Conservation (phyloP, 331 rosid species). For the Arachis monticola region DNA sequence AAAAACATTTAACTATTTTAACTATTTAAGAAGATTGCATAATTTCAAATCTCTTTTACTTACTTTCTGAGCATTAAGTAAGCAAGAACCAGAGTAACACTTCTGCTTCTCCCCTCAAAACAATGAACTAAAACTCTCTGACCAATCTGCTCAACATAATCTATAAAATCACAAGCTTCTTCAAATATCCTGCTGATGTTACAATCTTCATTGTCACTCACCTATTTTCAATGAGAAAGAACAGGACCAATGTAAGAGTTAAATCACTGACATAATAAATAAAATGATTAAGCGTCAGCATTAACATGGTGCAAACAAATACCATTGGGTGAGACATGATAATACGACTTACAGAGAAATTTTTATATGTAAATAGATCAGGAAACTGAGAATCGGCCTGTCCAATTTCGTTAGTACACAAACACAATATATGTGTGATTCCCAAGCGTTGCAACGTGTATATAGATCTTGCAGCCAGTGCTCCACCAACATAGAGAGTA, state of each 20-base stretch:
- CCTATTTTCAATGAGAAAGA: constrained; percentile 50
- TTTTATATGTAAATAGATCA: constrained; percentile 71
- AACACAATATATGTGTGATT: constrained; percentile 81
- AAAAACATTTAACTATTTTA: neutral
- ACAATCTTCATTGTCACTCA: constrained; percentile 65
- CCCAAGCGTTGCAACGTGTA: constrained; percentile 78
- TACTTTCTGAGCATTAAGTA: constrained; percentile 90
- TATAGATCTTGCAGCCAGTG: constrained; percentile 87
- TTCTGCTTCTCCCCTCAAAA: constrained; percentile 95
- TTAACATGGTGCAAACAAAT: constrained; percentile 2
- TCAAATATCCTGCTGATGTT: constrained; percentile 79
- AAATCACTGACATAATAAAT: neutral
- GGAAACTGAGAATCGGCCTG: constrained; percentile 95
- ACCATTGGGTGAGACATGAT: neutral
- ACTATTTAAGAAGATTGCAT: neutral
- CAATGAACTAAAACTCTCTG: constrained; percentile 89
- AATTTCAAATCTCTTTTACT: constrained; percentile 47
- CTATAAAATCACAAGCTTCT: constrained; percentile 75
- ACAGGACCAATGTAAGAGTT: constrained; percentile 10
- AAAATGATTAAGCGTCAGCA: neutral
- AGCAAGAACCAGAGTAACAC: constrained; percentile 89
- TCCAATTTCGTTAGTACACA: constrained; percentile 92
- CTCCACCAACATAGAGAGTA: constrained; percentile 78
- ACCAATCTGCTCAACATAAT: constrained; percentile 64
- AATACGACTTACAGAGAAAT: constrained; percentile 69